Evolutionary conservation across 2,329 filamentous ascomycete genomes (phyloP), one percentile per base, ranked within the genome.

Genomic region (Colletotrichum sp.): DNA sequence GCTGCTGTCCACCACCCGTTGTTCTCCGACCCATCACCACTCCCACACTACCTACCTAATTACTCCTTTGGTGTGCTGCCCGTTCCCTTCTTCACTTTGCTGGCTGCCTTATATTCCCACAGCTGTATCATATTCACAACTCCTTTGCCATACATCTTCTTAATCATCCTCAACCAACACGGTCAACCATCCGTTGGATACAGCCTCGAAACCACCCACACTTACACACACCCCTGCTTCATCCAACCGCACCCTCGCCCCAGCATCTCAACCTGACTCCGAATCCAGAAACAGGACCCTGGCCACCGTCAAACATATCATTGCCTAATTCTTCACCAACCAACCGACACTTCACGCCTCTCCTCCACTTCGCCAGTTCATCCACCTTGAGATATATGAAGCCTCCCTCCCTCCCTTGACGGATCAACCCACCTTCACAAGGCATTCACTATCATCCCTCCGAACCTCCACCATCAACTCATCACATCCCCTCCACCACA

Each of bases 251-350:
- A 32, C 26, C 70, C 57, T 69, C 73, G 73, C 73, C 73, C 71
- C 59, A 57, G 64, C 36, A 36, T 39, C 59, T 65, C 60, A 24
- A 64, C 30, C 64, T 62, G 44, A 36, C 59, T 62, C 59, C 39
- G 16, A 69, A 57, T 55, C 30, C 18, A 75, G 64, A 75, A 59
- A 57, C 44, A 72, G 63, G 39, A 67, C 72, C 70, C 59, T 65
- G 62, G 52, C 36, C 49, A 24, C 34, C n/a, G 65, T 75, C 71
- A 67, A 75, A 70, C 66, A 62, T n/a, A 24, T 66, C 66, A 77
- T 71, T 71, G 65, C 71, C 75, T 62, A 75, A 65, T 39, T 57
- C n/a, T 73, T 73, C 70, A 39, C 73, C 64, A 73, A 69, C 69
- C 32, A 64, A 57, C 72, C 69, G 44, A 52, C 39, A 70, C 49